Conservation (phyloP, 2,329 filamentous ascomycete genomes). For the Xylaria sp. region DNA sequence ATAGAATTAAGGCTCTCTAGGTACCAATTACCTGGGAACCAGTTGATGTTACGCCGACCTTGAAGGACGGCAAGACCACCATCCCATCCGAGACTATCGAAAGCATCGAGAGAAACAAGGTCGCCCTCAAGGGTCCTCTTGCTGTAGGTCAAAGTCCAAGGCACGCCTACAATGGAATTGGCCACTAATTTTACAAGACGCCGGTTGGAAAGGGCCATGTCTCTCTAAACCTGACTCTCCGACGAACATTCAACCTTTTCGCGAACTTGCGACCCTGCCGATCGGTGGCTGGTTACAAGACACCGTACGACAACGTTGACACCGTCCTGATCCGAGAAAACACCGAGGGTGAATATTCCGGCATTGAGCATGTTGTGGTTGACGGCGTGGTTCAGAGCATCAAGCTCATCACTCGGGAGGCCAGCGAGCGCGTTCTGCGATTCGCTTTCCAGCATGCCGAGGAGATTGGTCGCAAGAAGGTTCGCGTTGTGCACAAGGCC, state of each 20-base stretch:
- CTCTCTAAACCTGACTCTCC: constrained; percentile 97
- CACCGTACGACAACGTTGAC: constrained; percentile 95
- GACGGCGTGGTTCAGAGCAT: constrained; percentile 99
- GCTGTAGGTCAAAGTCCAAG: constrained; percentile 64
- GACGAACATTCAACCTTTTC: constrained; percentile 99
- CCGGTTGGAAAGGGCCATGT: constrained; percentile 99
- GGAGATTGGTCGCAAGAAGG: constrained; percentile 92
- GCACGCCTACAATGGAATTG: constrained; percentile 2
- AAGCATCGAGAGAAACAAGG: constrained; percentile 93
- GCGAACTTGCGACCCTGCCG: constrained; percentile 98
- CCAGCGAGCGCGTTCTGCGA: constrained; percentile 91
- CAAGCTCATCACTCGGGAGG: constrained; percentile 97
- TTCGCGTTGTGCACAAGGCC: constrained; percentile 98
- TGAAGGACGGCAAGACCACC: constrained; percentile 93
- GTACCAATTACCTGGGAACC: constrained; percentile 95
- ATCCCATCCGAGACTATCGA: constrained; percentile 92
- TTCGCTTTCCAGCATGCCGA: constrained; percentile 98
- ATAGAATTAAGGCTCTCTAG: constrained; percentile 47
- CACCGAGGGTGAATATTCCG: constrained; percentile 99
- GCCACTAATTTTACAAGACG: constrained; percentile 57
- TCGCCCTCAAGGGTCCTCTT: constrained; percentile 96
- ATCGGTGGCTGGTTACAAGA: constrained; percentile 97
- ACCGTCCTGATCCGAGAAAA: constrained; percentile 99
- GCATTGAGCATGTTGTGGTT: constrained; percentile 97
- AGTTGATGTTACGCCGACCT: constrained; percentile 89